Evolutionary conservation across 1,139 yeast genomes (phyloP), one percentile per base, ranked within the genome.

Genomic region (Meyerozyma smithsonii): DNA sequence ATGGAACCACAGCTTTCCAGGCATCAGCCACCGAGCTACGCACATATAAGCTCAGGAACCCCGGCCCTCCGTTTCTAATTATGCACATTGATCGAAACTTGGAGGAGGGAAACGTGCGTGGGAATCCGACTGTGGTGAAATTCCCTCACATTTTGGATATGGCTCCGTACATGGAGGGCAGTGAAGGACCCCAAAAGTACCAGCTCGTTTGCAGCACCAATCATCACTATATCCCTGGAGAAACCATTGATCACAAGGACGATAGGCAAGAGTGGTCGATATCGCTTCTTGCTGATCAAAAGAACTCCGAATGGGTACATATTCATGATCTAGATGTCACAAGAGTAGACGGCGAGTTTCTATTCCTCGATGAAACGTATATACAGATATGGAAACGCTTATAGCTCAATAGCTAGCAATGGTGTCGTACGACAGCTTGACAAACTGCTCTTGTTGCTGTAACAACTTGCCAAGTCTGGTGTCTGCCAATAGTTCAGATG

Each of bases 41-140:
- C 34, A 61, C 64, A 1, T 81, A 69, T 48, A 55, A 63, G 20
- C 50, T 84, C 15, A 35, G 53, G 8, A 39, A 42, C 1, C 65
- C 64, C 21, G 56, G 69, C 19, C 95, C 95, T 0, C 66, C 69
- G 24, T 74, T 63, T 45, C 54, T 86, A 20, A 58, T 81, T 2
- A 50, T 85, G 1, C 79, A 78, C 52, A 66, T 79, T 42, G 78
- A 82, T 44, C 66, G 92, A 41, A 53, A 50, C 8, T 67, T 77
- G 43, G 64, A 64, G 26, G 63, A 36, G 1, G 28, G 61, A 19
- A 57, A 47, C 2, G 49, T 58, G 11, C 60, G 66, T 41, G 64
- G 79, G 37, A 84, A 81, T 51, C 78, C 79, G 30, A 81, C 85
- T 0, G 74, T 84, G 23, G 85, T 86, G 3, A 79, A 74, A 37